phyloP scores from a whole-genome alignment of 2,329 filamentous ascomycete species.

The Triangularia setosa region DNA sequence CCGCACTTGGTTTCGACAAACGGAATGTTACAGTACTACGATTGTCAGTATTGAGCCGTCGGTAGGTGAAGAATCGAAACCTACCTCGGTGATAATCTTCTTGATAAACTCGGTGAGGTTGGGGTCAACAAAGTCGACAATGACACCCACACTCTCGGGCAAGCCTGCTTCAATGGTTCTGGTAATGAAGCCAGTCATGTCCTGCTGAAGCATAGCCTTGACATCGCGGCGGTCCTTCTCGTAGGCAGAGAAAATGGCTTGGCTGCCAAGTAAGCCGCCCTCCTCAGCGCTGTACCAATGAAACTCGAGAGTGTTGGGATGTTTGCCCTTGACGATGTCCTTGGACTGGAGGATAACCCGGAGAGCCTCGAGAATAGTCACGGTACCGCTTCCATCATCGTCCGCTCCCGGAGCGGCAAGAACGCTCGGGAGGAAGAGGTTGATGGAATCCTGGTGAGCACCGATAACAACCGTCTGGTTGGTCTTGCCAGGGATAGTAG shows the following conservation, averaged over 20 bases:
- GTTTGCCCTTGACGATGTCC: slow-evolving; percentile 65
- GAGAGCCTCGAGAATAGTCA: slow-evolving; percentile 91
- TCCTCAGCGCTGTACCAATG: slow-evolving; percentile 95
- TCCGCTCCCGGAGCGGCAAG: slow-evolving; percentile 89
- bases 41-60: slow-evolving; percentile 27
- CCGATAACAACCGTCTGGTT: slow-evolving; percentile 85
- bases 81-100: slow-evolving; percentile 64
- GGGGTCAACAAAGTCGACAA: slow-evolving; percentile 84
- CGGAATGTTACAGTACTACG: slow-evolving; percentile 73
- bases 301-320: slow-evolving; percentile 86
- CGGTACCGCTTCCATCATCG: slow-evolving; percentile 87
- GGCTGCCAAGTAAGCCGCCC: slow-evolving; percentile 79
- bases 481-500: slow-evolving; percentile 80
- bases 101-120: slow-evolving; percentile 87
- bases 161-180: slow-evolving; percentile 78
- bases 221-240: slow-evolving; percentile 68
- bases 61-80: slow-evolving; percentile 34
- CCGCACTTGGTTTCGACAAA: slow-evolving; percentile 48
- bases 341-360: slow-evolving; percentile 72
- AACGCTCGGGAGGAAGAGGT: slow-evolving; percentile 80
- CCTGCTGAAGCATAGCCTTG: slow-evolving; percentile 97
- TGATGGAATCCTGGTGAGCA: slow-evolving; percentile 93
- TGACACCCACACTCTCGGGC: slow-evolving; percentile 83
- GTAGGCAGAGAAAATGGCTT: slow-evolving; percentile 83
- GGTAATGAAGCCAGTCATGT: slow-evolving; percentile 91